Base-by-base conservation (phyloP, 2,329 filamentous ascomycete species). In the Bipolaris zeicola region DNA sequence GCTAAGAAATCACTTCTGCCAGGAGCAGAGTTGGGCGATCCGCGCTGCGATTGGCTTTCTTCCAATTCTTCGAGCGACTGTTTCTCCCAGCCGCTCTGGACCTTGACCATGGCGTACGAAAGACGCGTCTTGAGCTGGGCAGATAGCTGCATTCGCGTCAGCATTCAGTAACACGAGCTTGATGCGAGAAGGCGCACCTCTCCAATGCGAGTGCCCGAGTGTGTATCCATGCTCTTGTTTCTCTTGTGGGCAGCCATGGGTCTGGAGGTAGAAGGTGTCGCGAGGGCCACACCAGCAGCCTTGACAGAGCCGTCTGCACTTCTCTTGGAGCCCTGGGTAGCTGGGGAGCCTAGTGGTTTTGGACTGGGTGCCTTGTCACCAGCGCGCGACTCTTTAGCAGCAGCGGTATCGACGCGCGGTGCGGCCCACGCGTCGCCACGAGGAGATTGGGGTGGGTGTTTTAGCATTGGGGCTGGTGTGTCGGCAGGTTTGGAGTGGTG, bases 41-140 rank as follows among this genome's bases (percentile, higher is more conserved):
- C 84, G 16, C 55, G 83, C 83, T 89, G 87, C 1, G 90, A 91
- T 8, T 90, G 86, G 38, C 91, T 78, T 44, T 85, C 86, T 76
- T 94, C 91, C 28, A 94, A 85, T 75, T 94, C 90, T 52, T 89
- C 87, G 55, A 95, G 86, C 16, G 87, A 87, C 61, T 89, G 87
- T 47, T 88, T 84, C 76, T 96, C 90, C 89, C 92, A 95, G 56
- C 91, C 92, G 71, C 96, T 88, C 62, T 78, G 91, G 38, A 97
- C 90, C 76, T 96, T 97, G 72, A 96, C 85, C 85, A 96, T 95
- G 62, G 94, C 94, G 76, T 97, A 97, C 6, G 92, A 91, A 26
- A 98, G 83, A 67, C 92, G 89, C 48, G 92, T 88, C 71, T 89
- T 89, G 50, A 98, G 83, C 71, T 94, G 90, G 52, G 88, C 85